A percentile compares a stretch with the other conserved stretches of the same genome.
Evolutionary conservation across 148 eudicot genomes (phyloP).

Genomic region (Spergularia bocconei): DNA sequence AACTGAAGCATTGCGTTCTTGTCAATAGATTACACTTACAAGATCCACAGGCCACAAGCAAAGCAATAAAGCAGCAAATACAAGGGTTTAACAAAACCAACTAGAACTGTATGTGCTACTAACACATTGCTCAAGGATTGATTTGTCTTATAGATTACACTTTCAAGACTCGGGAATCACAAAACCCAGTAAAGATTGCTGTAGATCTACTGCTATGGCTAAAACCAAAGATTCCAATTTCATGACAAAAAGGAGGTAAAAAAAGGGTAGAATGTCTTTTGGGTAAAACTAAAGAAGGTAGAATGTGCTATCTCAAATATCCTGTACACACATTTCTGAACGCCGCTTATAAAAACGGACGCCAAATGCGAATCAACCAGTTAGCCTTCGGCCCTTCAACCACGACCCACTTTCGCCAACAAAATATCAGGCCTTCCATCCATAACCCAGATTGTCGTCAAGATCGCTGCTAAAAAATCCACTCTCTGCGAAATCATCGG

Average conservation of each 20-base stretch:
- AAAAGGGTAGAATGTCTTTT: neutral
- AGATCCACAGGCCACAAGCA: no score
- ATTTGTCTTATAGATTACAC: slow-evolving; percentile 35
- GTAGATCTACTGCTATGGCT: slow-evolving; percentile 20
- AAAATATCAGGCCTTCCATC: slow-evolving; percentile 64
- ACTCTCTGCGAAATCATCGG: slow-evolving; percentile 57
- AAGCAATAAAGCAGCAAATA: neutral
- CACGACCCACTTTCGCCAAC: neutral
- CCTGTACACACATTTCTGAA: slow-evolving; percentile 48
- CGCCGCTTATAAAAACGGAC: slow-evolving; percentile 23
- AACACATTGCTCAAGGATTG: slow-evolving; percentile 24
- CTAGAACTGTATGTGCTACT: slow-evolving; percentile 12
- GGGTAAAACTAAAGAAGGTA: neutral
- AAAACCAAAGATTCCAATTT: slow-evolving; percentile 11
- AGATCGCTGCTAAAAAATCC: slow-evolving; percentile 61
- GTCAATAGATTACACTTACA: neutral
- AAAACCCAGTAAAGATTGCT: slow-evolving; percentile 7
- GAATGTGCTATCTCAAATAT: slow-evolving; percentile 24
- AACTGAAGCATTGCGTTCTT: neutral
- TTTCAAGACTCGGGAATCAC: slow-evolving; percentile 23
- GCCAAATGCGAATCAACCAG: slow-evolving; percentile 21
- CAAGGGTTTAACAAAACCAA: slow-evolving; percentile 17
- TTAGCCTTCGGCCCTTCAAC: slow-evolving; percentile 16
- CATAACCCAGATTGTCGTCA: slow-evolving; percentile 65
- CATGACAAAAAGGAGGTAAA: slow-evolving; percentile 8